These are phyloP conservation scores for Phalaenopsis equestris DNA, from an alignment of 106 monocot species.

Conservation along the genomic window DNA sequence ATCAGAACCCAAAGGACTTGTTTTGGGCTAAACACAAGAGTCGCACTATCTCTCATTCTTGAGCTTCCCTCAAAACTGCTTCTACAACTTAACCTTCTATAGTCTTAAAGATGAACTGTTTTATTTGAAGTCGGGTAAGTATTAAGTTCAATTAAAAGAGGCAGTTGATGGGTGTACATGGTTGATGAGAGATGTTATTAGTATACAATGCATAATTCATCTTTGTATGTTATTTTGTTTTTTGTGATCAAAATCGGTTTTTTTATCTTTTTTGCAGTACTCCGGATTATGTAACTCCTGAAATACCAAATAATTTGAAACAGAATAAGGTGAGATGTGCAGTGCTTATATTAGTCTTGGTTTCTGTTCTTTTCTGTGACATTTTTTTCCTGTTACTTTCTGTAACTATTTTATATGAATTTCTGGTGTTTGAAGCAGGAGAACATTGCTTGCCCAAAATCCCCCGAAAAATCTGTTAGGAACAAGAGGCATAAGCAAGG, in stretches of 20 bases:
- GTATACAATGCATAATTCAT: not conserved
- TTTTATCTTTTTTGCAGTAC: conserved; percentile 44
- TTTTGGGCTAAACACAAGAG: not conserved
- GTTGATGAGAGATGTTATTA: not conserved
- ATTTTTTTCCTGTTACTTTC: not conserved
- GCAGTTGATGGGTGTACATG: not conserved
- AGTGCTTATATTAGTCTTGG: not conserved
- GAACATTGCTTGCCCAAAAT: conserved; percentile 59
- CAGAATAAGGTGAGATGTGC: conserved; percentile 40
- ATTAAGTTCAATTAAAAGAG: not conserved
- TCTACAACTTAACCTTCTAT: not conserved
- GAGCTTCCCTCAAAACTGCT: too few relatives aligned
- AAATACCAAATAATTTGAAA: conserved; percentile 47
- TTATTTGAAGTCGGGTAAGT: not conserved
- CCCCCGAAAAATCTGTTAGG: conserved; percentile 75
- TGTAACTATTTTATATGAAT: not conserved
- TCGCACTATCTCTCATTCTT: too few relatives aligned
- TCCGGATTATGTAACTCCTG: conserved; percentile 92
- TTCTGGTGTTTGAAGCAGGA: conserved; percentile 35
- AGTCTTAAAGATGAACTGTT: not conserved
- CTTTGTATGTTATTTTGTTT: not conserved
- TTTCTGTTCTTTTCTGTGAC: not conserved
- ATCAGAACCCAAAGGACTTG: not conserved
- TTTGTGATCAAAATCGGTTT: not conserved
- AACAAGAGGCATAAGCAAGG: conserved; percentile 56